Evolutionary conservation across 345 rosid genomes (phyloP).

Genomic region (Adansonia digitata): DNA sequence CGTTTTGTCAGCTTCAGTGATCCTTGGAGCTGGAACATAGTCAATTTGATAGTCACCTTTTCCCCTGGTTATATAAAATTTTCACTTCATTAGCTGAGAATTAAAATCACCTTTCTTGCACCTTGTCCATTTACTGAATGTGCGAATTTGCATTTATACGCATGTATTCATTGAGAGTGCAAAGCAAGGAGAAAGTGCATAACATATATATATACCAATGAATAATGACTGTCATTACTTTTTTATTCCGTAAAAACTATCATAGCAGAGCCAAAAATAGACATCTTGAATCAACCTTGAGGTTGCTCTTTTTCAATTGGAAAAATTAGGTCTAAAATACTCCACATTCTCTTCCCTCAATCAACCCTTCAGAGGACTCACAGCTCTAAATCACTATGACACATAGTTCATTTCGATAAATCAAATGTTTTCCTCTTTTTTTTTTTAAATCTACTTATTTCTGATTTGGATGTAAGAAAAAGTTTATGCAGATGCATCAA

Average conservation of each 20-base stretch:
- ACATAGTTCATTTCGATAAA: neutral
- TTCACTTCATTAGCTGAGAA: constrained; percentile 9
- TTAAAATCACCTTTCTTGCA: constrained; percentile 2
- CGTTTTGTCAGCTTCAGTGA: constrained; percentile 82
- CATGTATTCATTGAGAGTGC: neutral
- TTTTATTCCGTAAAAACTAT: neutral
- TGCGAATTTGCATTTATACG: neutral
- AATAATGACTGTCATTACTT: neutral
- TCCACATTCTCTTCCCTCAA: neutral
- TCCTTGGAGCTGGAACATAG: constrained; percentile 83
- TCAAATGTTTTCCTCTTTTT: neutral
- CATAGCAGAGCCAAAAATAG: neutral
- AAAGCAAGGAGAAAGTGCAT: neutral
- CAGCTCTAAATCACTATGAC: neutral
- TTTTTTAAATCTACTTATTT: neutral
- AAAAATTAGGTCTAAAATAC: neutral
- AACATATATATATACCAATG: neutral
- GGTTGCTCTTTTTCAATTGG: neutral
- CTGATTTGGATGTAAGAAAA: neutral
- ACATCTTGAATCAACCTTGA: neutral
- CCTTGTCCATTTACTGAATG: neutral
- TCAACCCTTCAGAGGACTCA: neutral
- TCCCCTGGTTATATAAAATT: constrained; percentile 45
- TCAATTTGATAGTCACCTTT: constrained; percentile 94
- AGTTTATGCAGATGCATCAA: neutral